These are phyloP conservation scores for Monsonia emarginata DNA, from an alignment of 441 rosid species.

Conservation along the genomic window DNA sequence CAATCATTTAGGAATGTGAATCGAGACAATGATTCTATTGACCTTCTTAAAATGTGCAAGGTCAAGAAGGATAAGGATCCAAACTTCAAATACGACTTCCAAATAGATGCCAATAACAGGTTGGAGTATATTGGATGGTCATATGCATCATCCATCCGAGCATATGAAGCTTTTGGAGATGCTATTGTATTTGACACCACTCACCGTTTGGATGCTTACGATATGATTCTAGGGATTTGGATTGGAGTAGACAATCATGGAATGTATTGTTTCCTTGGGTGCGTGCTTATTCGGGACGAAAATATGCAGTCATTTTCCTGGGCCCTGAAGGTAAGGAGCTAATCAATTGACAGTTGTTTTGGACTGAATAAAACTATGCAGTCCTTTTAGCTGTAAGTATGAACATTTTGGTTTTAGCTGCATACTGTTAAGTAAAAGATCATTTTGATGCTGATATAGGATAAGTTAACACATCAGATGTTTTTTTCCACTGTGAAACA, in stretches of 20 bases:
- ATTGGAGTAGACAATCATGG: conserved; percentile 59
- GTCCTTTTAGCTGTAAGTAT: not conserved
- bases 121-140: conserved; percentile 52
- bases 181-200: conserved; percentile 47
- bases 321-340: conserved; percentile 45
- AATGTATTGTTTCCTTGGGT: conserved; percentile 38
- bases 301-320: conserved; percentile 49
- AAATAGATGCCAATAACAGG: conserved; percentile 41
- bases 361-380: not conserved
- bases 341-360: not conserved
- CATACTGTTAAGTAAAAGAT: too few relatives aligned
- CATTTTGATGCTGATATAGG: too few relatives aligned
- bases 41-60: conserved; percentile 53
- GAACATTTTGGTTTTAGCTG: too few relatives aligned
- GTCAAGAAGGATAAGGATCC: conserved; percentile 42
- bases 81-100: conserved; percentile 43
- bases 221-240: conserved; percentile 53
- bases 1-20: conserved; percentile 47
- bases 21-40: conserved; percentile 43
- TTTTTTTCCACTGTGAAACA: not conserved
- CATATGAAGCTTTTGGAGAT: conserved; percentile 50
- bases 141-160: conserved; percentile 37
- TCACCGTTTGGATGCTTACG: conserved; percentile 45
- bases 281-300: conserved; percentile 47
- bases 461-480: too few relatives aligned